A percentile compares a stretch with the other conserved stretches of the same genome.
These are phyloP conservation scores for Stylosanthes scabra DNA, from an alignment of 331 rosid genomes.

Conservation along the genomic window DNA sequence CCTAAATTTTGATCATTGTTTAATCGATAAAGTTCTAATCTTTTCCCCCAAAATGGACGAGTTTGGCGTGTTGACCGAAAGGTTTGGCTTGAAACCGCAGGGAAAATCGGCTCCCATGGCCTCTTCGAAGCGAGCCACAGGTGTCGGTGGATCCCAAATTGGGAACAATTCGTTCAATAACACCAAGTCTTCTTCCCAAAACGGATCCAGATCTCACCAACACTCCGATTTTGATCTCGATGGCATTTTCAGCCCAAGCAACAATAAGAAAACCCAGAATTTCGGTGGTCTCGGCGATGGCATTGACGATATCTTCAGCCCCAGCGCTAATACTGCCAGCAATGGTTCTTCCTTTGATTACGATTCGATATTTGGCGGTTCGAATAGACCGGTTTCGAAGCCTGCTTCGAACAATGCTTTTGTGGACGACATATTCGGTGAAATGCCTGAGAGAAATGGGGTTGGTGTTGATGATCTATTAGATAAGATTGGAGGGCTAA, in stretches of 20 bases:
- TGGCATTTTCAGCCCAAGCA: slow-evolving; percentile 26
- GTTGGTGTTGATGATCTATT: slow-evolving; percentile 63
- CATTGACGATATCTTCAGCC: slow-evolving; percentile 59
- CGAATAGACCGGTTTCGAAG: slow-evolving; percentile 44
- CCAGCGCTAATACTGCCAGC: slow-evolving; percentile 30
- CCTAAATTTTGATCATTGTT: background rate
- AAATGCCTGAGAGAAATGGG: slow-evolving; percentile 52
- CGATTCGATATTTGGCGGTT: slow-evolving; percentile 66
- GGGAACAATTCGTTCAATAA: slow-evolving; percentile 40
- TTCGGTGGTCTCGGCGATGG: slow-evolving; percentile 50
- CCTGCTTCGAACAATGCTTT: slow-evolving; percentile 34
- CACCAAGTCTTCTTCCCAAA: slow-evolving; percentile 51
- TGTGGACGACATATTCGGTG: slow-evolving; percentile 75
- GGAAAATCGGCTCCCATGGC: slow-evolving; percentile 95
- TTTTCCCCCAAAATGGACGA: slow-evolving; percentile 64
- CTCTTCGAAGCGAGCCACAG: slow-evolving; percentile 52
- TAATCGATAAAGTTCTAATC: background rate
- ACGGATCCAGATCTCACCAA: slow-evolving; percentile 47
- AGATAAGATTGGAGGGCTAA: slow-evolving; percentile 55
- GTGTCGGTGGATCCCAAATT: slow-evolving; percentile 5
- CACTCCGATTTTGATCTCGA: slow-evolving; percentile 42
- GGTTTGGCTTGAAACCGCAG: slow-evolving; percentile 83
- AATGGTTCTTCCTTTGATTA: slow-evolving; percentile 48
- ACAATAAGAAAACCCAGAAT: slow-evolving; percentile 30
- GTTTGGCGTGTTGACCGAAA: slow-evolving; percentile 83